phyloP scores from a whole-genome alignment of 148 eudicot species.

The Suaeda aralocaspica region DNA sequence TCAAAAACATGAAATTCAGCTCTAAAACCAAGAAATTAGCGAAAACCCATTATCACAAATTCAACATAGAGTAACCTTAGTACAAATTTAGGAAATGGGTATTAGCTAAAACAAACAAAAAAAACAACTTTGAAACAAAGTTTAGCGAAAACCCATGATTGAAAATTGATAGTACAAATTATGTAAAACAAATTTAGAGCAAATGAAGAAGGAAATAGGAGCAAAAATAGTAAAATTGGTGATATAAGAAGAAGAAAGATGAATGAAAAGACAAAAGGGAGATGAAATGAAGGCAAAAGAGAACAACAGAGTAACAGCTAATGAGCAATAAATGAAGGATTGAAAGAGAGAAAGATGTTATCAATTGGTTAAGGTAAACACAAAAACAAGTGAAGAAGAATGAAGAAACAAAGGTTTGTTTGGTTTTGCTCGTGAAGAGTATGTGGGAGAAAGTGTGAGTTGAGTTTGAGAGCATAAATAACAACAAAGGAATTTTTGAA shows the following conservation, averaged over 20 bases:
- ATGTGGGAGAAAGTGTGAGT: conserved; percentile 14
- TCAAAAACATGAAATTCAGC: too few relatives aligned
- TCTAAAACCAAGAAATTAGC: conserved; percentile 30
- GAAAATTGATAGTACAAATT: background rate
- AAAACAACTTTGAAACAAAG: conserved; percentile 15
- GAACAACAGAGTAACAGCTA: conserved; percentile 33
- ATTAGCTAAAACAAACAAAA: conserved; percentile 14
- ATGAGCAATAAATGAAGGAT: conserved; percentile 17
- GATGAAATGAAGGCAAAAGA: conserved; percentile 20
- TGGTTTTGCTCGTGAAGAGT: background rate
- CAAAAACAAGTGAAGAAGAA: background rate
- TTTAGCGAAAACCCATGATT: conserved; percentile 44
- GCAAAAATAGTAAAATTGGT: background rate
- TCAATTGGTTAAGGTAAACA: background rate
- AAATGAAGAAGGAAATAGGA: conserved; percentile 19
- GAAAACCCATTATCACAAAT: conserved; percentile 36
- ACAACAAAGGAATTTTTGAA: too few relatives aligned
- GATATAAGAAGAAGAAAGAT: background rate
- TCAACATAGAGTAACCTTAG: conserved; percentile 7
- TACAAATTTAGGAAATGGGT: too few relatives aligned
- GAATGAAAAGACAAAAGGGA: conserved; percentile 10
- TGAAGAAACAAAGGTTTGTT: background rate
- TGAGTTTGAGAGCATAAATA: background rate
- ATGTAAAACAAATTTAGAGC: conserved; percentile 22
- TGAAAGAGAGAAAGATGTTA: background rate